Percentiles rank a stretch among this genome's conserved stretches.
Evolutionary conservation across 495 filamentous ascomycete species (phyloP).

Genomic region (Bacidia gigantensis): DNA sequence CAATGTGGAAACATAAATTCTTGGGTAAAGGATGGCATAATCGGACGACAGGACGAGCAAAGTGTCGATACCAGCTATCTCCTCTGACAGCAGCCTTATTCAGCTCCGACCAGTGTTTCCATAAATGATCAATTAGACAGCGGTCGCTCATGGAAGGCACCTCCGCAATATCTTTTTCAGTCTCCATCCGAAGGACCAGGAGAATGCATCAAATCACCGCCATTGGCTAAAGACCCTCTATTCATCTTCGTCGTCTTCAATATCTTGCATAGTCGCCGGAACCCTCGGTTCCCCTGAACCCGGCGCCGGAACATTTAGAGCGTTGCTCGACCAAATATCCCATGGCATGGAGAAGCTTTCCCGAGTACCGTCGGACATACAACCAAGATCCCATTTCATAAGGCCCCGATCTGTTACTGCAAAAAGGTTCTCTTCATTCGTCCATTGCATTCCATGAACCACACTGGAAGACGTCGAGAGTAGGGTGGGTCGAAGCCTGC

Average conservation of each 20-base stretch:
- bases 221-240: background rate
- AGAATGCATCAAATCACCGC: background rate
- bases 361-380: constrained; percentile 5
- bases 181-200: background rate
- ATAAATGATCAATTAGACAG: too few species aligned
- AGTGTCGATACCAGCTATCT: too few species aligned
- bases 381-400: constrained; percentile 26
- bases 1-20: too few species aligned
- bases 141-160: too few species aligned
- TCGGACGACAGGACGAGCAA: too few species aligned
- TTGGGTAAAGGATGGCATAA: too few species aligned
- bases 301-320: background rate
- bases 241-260: background rate
- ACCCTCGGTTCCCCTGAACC: background rate
- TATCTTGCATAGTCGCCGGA: background rate
- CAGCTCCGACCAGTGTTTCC: too few species aligned
- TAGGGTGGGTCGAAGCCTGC: constrained; percentile 12
- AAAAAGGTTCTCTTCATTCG: constrained; percentile 29
- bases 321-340: constrained; percentile 11
- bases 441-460: constrained; percentile 24
- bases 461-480: constrained; percentile 14
- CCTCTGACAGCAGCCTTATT: too few species aligned
- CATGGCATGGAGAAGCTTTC: constrained; percentile 11
- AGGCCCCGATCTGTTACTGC: constrained; percentile 35
- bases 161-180: too few species aligned